Evolutionary conservation across 768 basidiomycete genomes (phyloP).

Genomic region (Boletus edulis): DNA sequence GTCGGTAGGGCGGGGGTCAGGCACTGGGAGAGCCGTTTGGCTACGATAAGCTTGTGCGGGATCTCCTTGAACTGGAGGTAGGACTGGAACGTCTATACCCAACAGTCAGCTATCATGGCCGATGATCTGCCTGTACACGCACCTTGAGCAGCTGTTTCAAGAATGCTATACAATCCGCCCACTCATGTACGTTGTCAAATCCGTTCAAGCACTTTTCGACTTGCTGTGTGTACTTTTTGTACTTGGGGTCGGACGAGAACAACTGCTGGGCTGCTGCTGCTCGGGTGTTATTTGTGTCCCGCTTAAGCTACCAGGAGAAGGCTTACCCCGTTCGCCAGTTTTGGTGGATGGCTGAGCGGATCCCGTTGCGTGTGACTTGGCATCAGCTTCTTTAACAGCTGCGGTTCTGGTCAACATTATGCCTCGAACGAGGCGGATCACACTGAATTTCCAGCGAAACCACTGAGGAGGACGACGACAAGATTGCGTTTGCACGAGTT

Average conservation of each 20-base stretch:
- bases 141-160: slow-evolving; percentile 92
- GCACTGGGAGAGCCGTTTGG: slow-evolving; percentile 94
- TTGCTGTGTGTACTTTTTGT: slow-evolving; percentile 88
- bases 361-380: slow-evolving; percentile 8
- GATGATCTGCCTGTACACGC: slow-evolving; percentile 6
- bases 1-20: slow-evolving; percentile 96
- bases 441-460: slow-evolving; percentile 5
- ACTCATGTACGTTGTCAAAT: slow-evolving; percentile 96
- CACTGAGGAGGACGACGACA: background rate
- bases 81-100: slow-evolving; percentile 81
- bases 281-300: background rate
- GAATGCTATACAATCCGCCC: slow-evolving; percentile 99
- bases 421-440: slow-evolving; percentile 16
- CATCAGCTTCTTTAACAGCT: slow-evolving; percentile 17
- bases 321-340: slow-evolving; percentile 32
- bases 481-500: background rate
- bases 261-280: slow-evolving; percentile 50
- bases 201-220: slow-evolving; percentile 91
- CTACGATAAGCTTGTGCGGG: slow-evolving; percentile 88
- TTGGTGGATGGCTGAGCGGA: slow-evolving; percentile 17
- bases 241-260: slow-evolving; percentile 83
- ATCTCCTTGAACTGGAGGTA: slow-evolving; percentile 96
- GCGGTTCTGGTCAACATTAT: slow-evolving; percentile 20
- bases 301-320: background rate
- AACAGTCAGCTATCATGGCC: background rate